A percentile compares a stretch with the other conserved stretches of the same genome.
Evolutionary conservation across 2,329 filamentous ascomycete species (phyloP).

Genomic region (Microcyclosporella mali): DNA sequence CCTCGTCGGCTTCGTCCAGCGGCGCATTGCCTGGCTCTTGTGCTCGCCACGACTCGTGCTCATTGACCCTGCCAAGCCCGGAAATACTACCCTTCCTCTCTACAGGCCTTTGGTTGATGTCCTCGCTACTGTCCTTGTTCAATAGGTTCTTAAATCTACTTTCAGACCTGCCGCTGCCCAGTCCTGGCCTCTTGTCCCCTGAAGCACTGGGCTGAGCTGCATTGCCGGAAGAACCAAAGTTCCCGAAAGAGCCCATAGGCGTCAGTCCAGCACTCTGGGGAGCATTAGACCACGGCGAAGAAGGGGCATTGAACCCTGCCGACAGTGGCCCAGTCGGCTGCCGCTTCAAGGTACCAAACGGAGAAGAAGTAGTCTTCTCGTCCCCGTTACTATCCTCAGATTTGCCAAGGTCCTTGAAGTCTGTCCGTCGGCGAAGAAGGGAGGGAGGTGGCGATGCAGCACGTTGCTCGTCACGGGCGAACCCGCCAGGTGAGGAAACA

Average conservation of each 20-base stretch:
- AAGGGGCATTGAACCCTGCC: slow-evolving; percentile 42
- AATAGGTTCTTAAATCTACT: slow-evolving; percentile 83
- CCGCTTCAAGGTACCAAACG: slow-evolving; percentile 52
- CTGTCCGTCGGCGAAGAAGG: slow-evolving; percentile 56
- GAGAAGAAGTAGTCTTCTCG: slow-evolving; percentile 29
- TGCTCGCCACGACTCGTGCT: slow-evolving; percentile 47
- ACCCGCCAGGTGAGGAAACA: slow-evolving; percentile 55
- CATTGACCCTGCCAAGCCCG: slow-evolving; percentile 49
- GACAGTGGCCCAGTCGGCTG: slow-evolving; percentile 50
- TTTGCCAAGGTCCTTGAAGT: slow-evolving; percentile 48
- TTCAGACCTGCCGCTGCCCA: slow-evolving; percentile 63
- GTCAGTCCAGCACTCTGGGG: slow-evolving; percentile 59
- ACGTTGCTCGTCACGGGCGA: slow-evolving; percentile 55
- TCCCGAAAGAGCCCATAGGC: slow-evolving; percentile 81
- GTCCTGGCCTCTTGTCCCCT: slow-evolving; percentile 64
- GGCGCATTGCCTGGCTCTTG: slow-evolving; percentile 19
- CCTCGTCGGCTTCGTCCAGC: slow-evolving; percentile 63
- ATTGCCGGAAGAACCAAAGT: slow-evolving; percentile 60
- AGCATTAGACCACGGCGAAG: slow-evolving; percentile 53
- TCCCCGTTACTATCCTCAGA: slow-evolving; percentile 33
- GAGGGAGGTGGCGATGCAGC: slow-evolving; percentile 56
- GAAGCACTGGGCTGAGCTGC: slow-evolving; percentile 43
- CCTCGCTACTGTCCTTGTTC: slow-evolving; percentile 68
- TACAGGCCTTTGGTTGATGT: slow-evolving; percentile 36
- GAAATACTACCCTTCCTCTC: slow-evolving; percentile 52